Evolutionary conservation across 768 basidiomycete species (phyloP).

Genomic region (Kwoniella botswanensis): DNA sequence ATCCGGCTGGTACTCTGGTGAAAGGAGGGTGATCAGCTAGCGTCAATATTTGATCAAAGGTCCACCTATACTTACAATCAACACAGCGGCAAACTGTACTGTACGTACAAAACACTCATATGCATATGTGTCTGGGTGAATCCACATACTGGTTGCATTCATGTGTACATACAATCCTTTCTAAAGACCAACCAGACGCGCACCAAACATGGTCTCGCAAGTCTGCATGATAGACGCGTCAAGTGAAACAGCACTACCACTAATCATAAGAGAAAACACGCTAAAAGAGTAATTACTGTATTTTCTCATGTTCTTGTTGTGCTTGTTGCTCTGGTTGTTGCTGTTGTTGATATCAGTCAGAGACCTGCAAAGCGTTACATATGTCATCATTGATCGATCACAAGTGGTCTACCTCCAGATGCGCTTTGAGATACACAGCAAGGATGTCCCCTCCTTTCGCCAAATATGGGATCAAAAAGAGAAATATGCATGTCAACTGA

Average conservation of each 20-base stretch:
- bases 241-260: too few relatives aligned
- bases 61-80: too few relatives aligned
- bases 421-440: not conserved
- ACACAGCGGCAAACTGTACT: too few relatives aligned
- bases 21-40: constrained; percentile 1
- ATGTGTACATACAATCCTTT: not conserved
- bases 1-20: not conserved
- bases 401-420: not conserved
- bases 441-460: not conserved
- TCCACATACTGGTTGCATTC: not conserved
- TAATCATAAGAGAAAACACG: too few relatives aligned
- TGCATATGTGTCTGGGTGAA: not conserved
- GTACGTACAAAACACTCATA: not conserved
- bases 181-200: too few relatives aligned
- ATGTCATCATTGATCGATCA: not conserved
- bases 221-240: too few relatives aligned
- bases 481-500: not conserved
- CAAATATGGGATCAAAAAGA: not conserved
- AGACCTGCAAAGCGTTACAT: not conserved
- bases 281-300: too few relatives aligned
- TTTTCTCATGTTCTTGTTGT: too few relatives aligned
- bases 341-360: too few relatives aligned
- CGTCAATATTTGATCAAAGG: not conserved
- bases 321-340: too few relatives aligned
- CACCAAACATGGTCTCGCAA: too few relatives aligned